These are phyloP conservation scores for Lactuca sativa DNA, from an alignment of 129 eudicot genomes.

Conservation along the genomic window DNA sequence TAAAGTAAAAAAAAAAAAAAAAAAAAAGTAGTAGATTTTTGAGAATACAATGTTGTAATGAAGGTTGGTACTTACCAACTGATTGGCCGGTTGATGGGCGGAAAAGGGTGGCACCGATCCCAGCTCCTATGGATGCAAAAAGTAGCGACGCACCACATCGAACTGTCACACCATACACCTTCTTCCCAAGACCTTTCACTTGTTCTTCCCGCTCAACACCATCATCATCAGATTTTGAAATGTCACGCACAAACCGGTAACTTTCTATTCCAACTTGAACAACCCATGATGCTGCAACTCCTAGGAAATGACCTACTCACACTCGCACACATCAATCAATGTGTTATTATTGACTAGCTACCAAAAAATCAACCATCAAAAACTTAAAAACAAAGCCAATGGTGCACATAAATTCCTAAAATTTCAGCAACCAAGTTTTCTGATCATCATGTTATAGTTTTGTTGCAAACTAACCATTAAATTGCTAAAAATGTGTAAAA, in stretches of 20 bases:
- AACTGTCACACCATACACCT: constrained; percentile 45
- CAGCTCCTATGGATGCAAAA: constrained; percentile 97
- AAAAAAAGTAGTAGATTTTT: too few relatives aligned
- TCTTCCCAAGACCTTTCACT: constrained; percentile 50
- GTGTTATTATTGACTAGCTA: background rate
- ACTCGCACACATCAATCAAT: background rate
- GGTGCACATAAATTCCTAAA: too few relatives aligned
- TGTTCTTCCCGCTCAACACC: constrained; percentile 35
- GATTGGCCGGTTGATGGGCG: constrained; percentile 85
- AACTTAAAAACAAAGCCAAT: too few relatives aligned
- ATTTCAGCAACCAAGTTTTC: too few relatives aligned
- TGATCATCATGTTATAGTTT: too few relatives aligned
- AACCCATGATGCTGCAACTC: constrained; percentile 83
- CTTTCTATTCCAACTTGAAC: constrained; percentile 76
- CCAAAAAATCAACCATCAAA: too few relatives aligned
- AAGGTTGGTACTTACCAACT: constrained; percentile 49
- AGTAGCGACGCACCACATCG: constrained; percentile 66
- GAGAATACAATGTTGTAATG: too few relatives aligned
- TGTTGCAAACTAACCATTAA: too few relatives aligned
- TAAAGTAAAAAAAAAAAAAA: too few relatives aligned
- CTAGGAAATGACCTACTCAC: constrained; percentile 71
- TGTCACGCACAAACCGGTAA: constrained; percentile 48
- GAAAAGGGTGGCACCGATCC: constrained; percentile 63
- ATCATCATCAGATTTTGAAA: constrained; percentile 28
- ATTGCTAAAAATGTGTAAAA: too few relatives aligned